Evolutionary conservation across 306 rosid genomes (phyloP), one percentile per base, ranked within the genome.

Genomic region (Vigna mungo): DNA sequence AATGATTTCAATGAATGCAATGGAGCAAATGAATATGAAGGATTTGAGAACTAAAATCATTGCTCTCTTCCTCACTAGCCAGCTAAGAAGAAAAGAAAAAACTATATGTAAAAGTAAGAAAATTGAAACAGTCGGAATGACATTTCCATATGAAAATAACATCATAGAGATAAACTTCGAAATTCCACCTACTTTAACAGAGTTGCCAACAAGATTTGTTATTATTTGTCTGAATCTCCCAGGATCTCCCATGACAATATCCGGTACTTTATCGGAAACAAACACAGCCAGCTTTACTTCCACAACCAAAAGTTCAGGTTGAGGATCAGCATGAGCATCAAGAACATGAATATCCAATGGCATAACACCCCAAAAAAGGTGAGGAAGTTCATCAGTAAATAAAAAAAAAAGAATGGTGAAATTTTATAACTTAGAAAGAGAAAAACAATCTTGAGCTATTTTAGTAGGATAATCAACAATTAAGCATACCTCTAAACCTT

Each of bases 151-250:
- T 59, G 49, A 34, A 63, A 44, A 63, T 47, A 27, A 11, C 51
- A 68, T 54, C 21, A 63, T 63, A 48, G 13, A 12, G 46, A 48
- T 32, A 12, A 44, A 73, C 5, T 65, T 58, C 0, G 61, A 72
- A 41, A 61, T 20, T 59, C 21, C 68, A 72, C 96, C 78, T 84
- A 91, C 98, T 84, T 93, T 93, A 56, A 93, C 90, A 60, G 98
- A 93, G 90, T 93, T 93, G 62, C 96, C 96, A 48, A 93, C 98
- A 61, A 93, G 97, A 86, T 93, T 93, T 73, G 97, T 93, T 71
- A 93, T 78, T 58, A 93, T 89, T 76, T 93, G 98, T 80, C 98
- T 88, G 89, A 93, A 93, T 86, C 98, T 87, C 76, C 98, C 96
- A 0, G 98, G 96, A 89, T 93, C 98, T 49, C 98, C 98, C 76